A percentile compares a stretch with the other conserved stretches of the same genome.
These are phyloP conservation scores for Marchantia polymorpha DNA, from an alignment of 225 moss, liverwort and hornwort species.

Conservation along the genomic window DNA sequence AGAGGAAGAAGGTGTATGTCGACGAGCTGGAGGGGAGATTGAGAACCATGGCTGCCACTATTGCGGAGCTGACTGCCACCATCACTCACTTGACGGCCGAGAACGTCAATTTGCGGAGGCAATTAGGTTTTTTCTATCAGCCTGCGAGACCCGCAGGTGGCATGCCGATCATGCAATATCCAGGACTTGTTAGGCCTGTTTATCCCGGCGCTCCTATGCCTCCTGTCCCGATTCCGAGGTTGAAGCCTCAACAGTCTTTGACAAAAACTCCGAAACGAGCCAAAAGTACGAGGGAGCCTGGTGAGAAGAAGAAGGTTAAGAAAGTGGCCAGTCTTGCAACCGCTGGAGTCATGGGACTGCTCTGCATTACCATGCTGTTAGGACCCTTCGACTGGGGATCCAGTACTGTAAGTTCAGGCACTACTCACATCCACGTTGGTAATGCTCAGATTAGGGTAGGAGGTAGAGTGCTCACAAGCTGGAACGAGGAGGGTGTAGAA, in stretches of 20 bases:
- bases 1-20: slow-evolving; percentile 61
- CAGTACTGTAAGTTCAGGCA: slow-evolving; percentile 9
- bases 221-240: slow-evolving; percentile 54
- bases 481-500: slow-evolving; percentile 34
- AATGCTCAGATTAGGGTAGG: slow-evolving; percentile 41
- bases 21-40: slow-evolving; percentile 63
- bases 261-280: slow-evolving; percentile 45
- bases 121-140: slow-evolving; percentile 59
- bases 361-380: slow-evolving; percentile 59
- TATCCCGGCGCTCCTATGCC: slow-evolving; percentile 51
- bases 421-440: slow-evolving; percentile 24
- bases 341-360: slow-evolving; percentile 50
- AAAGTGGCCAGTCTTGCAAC: slow-evolving; percentile 56
- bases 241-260: slow-evolving; percentile 46
- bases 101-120: slow-evolving; percentile 62
- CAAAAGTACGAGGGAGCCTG: slow-evolving; percentile 45
- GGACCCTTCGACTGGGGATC: slow-evolving; percentile 40
- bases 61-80: slow-evolving; percentile 60
- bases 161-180: slow-evolving; percentile 48
- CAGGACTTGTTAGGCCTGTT: slow-evolving; percentile 50
- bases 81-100: slow-evolving; percentile 59
- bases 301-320: slow-evolving; percentile 48
- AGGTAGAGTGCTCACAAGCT: slow-evolving; percentile 44
- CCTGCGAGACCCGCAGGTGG: slow-evolving; percentile 37
- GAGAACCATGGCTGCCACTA: slow-evolving; percentile 56